A percentile compares a stretch with the other conserved stretches of the same genome.
Evolutionary conservation across 1,284 basidiomycete species (phyloP).

Genomic region (Moesziomyces antarcticus): DNA sequence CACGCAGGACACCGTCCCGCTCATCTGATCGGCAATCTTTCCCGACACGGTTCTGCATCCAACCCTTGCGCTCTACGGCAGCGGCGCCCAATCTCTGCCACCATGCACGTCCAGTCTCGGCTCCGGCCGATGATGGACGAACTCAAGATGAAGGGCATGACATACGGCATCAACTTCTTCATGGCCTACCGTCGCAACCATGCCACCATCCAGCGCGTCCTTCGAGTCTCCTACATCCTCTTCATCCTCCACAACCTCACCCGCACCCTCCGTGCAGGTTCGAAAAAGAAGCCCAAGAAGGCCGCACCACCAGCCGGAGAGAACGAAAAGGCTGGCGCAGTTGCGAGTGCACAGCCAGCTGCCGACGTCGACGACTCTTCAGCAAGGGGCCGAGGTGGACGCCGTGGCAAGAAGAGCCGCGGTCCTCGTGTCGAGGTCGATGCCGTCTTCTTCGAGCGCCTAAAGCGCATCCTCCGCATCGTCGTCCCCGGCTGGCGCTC

Average conservation of each 20-base stretch:
- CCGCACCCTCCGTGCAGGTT: conserved; percentile 46
- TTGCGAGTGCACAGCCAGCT: conserved; percentile 13
- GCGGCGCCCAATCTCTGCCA: conserved; percentile 1
- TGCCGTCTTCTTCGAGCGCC: conserved; percentile 85
- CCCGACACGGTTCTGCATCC: not conserved
- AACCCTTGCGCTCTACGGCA: too few species aligned
- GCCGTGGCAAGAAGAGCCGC: conserved; percentile 39
- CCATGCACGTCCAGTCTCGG: conserved; percentile 61
- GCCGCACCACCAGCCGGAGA: conserved; percentile 3
- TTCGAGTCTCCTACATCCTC: conserved; percentile 53
- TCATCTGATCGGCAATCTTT: not conserved
- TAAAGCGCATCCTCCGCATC: conserved; percentile 82
- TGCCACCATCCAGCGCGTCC: conserved; percentile 53
- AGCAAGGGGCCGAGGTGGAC: conserved; percentile 32
- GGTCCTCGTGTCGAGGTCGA: conserved; percentile 76
- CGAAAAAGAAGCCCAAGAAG: conserved; percentile 50
- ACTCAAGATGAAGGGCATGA: conserved; percentile 55
- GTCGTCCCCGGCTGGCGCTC: conserved; percentile 87
- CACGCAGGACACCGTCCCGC: not conserved
- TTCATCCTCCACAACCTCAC: conserved; percentile 52
- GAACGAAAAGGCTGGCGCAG: conserved; percentile 26
- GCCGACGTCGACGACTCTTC: conserved; percentile 33
- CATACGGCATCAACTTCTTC: conserved; percentile 45
- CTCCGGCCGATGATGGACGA: conserved; percentile 49
- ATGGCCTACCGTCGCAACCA: conserved; percentile 60